Evolutionary conservation across 139 green algal genomes (phyloP).

Genomic region (Coccomyxa sp.): DNA sequence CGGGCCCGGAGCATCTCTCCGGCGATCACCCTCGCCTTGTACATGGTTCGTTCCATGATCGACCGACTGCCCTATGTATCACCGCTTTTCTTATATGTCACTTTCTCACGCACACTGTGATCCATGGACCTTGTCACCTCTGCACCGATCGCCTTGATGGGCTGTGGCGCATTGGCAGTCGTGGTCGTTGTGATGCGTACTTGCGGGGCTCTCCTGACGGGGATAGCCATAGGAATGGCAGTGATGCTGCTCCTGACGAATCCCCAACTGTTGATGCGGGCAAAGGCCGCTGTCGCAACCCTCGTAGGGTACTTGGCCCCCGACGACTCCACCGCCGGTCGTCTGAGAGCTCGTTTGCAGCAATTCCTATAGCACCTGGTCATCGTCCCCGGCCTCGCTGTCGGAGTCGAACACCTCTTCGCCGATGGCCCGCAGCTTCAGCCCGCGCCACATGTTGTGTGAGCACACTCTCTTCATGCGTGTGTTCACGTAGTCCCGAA

Average conservation of each 20-base stretch:
- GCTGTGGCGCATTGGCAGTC: not conserved
- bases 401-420: not conserved
- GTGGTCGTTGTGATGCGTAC: not conserved
- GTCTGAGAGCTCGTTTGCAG: not conserved
- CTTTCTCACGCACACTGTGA: not conserved
- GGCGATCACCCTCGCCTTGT: not conserved
- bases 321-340: not conserved
- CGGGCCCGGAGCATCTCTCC: not conserved
- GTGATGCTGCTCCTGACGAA: not conserved
- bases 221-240: not conserved
- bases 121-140: not conserved
- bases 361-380: constrained; percentile 1
- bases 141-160: not conserved
- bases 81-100: not conserved
- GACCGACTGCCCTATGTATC: not conserved
- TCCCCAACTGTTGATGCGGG: not conserved
- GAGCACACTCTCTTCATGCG: not conserved
- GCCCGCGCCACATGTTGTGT: not conserved
- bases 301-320: not conserved
- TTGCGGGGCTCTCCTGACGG: not conserved
- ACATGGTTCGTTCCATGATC: constrained; percentile 1
- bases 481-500: not conserved
- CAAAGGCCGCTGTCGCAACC: not conserved
- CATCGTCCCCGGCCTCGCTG: not conserved
- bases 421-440: not conserved